Percentiles rank a stretch among this genome's conserved stretches.
Conservation (phyloP, 345 rosid genomes). For the Eucalyptus sp. region DNA sequence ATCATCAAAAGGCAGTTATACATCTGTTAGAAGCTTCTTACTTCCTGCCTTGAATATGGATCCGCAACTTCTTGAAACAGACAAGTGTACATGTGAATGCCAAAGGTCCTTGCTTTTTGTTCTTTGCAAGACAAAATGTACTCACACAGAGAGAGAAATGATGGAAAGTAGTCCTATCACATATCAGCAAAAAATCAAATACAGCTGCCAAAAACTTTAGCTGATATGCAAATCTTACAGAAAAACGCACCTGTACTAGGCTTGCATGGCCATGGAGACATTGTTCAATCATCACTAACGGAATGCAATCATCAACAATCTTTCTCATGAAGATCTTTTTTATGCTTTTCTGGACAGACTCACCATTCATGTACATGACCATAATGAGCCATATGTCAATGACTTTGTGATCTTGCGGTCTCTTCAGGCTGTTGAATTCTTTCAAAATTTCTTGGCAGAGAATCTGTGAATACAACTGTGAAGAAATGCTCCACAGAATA, state of each 20-base stretch:
- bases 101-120: constrained; percentile 59
- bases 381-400: constrained; percentile 78
- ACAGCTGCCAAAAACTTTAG: neutral
- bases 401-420: constrained; percentile 62
- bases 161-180: constrained; percentile 53
- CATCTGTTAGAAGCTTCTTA: constrained; percentile 6
- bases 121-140: constrained; percentile 69
- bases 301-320: constrained; percentile 55
- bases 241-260: constrained; percentile 41
- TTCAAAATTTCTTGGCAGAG: constrained; percentile 74
- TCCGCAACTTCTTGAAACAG: constrained; percentile 62
- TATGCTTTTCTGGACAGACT: constrained; percentile 37
- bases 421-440: constrained; percentile 49
- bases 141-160: constrained; percentile 66
- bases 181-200: neutral
- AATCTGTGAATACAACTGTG: constrained; percentile 17
- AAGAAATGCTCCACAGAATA: neutral
- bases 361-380: constrained; percentile 54
- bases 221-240: neutral
- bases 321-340: constrained; percentile 68
- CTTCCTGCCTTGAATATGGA: constrained; percentile 70
- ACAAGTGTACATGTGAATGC: constrained; percentile 39
- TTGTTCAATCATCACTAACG: constrained; percentile 51
- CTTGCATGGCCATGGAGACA: constrained; percentile 61
- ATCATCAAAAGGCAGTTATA: neutral